Conservation (phyloP, 163 green algal genomes). For the Picocystis sp. region DNA sequence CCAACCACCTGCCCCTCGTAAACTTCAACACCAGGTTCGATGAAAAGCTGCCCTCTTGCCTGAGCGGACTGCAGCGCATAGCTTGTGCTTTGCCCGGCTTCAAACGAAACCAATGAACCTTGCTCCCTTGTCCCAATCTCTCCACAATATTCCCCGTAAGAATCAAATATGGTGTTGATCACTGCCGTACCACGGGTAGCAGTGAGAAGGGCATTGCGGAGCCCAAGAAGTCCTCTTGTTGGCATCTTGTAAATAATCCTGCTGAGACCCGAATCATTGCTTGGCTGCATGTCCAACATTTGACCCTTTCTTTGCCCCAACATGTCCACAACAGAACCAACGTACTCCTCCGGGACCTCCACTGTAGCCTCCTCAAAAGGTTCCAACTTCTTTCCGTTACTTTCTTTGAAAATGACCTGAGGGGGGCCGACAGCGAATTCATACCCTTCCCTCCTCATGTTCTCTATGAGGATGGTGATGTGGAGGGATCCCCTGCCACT, state of each 20-base stretch:
- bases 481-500: conserved; percentile 85
- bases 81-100: conserved; percentile 57
- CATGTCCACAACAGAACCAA: conserved; percentile 69
- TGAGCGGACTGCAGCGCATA: conserved; percentile 58
- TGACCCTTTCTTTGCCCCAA: conserved; percentile 78
- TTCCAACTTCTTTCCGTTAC: conserved; percentile 65
- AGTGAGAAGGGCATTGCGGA: conserved; percentile 88
- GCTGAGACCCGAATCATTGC: conserved; percentile 7
- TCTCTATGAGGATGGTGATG: conserved; percentile 98
- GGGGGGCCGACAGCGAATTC: conserved; percentile 91
- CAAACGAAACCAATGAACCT: conserved; percentile 71
- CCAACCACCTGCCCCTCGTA: conserved; percentile 90
- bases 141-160: conserved; percentile 36
- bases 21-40: conserved; percentile 63
- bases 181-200: conserved; percentile 86
- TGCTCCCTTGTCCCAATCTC: conserved; percentile 77
- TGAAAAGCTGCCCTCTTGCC: conserved; percentile 84
- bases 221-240: conserved; percentile 68
- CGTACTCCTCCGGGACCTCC: conserved; percentile 54
- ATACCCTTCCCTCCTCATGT: conserved; percentile 93
- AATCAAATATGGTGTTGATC: conserved; percentile 85
- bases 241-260: conserved; percentile 52
- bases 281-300: conserved; percentile 58
- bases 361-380: conserved; percentile 85
- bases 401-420: conserved; percentile 64